Base-by-base conservation (phyloP, 2,329 filamentous ascomycete genomes). In the Fusarium sp. region DNA sequence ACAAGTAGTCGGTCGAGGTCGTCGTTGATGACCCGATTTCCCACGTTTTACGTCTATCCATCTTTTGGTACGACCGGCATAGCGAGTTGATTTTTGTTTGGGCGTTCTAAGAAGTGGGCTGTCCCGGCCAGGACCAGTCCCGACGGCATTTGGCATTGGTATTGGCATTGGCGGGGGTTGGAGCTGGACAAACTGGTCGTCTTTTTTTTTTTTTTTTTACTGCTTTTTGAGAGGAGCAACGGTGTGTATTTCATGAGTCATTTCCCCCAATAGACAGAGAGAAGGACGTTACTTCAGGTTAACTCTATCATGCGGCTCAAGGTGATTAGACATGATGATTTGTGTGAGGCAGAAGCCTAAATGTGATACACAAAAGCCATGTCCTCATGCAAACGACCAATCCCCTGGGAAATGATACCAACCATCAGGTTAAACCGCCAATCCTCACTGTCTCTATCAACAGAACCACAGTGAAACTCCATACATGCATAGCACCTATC, bases 81-180 rank as follows among this genome's bases (percentile, higher is more conserved):
- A 79, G 77, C 77, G 74, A 66, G 66, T 74, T 76, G 61, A 61
- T 68, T 68, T 68, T 71, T 62, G 59, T 69, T 70, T 60, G 40
- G 77, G 77, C 77, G 77, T 79, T 77, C 2, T 61, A 37, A 59
- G 58, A 70, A 65, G 54, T 54, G 68, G 63, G 61, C 69, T 67
- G 68, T 71, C 61, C 66, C 45, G 56, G 64, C 56, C 63, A 69
- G 65, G 69, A 67, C 60, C 61, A 71, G 59, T 52, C 43, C 33
- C 32, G n/a, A 32, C 12, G 65, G 35, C 40, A 69, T 52, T 22
- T 22, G 58, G 30, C 56, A 69, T 45, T 32, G 61, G 69, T 52
- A 75, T 71, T 65, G 65, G 38, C 65, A 69, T 64, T 35, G 62
- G 52, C 47, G 52, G 69, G 65, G 70, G 47, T 32, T n/a, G 47